Evolutionary conservation across 768 basidiomycete species (phyloP).

Genomic region (Russula ochroleuca): DNA sequence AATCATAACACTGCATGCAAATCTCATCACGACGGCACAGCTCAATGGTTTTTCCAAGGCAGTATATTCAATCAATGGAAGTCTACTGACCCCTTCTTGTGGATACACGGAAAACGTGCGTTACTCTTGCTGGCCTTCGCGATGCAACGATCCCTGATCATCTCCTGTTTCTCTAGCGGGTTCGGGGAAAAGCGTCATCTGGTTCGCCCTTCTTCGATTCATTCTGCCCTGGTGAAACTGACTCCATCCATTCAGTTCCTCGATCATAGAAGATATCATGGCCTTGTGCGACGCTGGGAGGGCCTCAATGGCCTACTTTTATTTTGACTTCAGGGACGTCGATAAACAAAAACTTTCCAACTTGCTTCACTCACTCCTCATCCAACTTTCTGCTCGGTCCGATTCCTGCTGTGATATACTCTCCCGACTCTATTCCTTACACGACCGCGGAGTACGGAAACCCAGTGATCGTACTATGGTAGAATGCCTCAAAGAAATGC

Average conservation of each 20-base stretch:
- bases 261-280: constrained; percentile 8
- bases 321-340: constrained; percentile 9
- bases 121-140: background rate
- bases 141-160: background rate
- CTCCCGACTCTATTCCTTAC: background rate
- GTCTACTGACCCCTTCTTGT: background rate
- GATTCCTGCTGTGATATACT: background rate
- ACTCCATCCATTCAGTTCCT: background rate
- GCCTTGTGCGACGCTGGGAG: background rate
- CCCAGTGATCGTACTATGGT: background rate
- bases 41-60: constrained; percentile 2
- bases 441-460: background rate
- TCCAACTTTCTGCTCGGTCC: constrained; percentile 4
- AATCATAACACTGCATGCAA: background rate
- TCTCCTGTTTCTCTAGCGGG: background rate
- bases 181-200: constrained; percentile 7
- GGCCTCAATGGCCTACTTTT: constrained; percentile 7
- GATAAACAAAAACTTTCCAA: constrained; percentile 8
- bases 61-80: background rate
- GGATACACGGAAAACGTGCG: constrained; percentile 3
- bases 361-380: constrained; percentile 8
- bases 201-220: background rate
- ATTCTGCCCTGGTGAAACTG: background rate
- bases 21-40: background rate
- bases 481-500: constrained; percentile 12